phyloP scores from a whole-genome alignment of 805 yeast species.

The Candida vaughaniae region DNA sequence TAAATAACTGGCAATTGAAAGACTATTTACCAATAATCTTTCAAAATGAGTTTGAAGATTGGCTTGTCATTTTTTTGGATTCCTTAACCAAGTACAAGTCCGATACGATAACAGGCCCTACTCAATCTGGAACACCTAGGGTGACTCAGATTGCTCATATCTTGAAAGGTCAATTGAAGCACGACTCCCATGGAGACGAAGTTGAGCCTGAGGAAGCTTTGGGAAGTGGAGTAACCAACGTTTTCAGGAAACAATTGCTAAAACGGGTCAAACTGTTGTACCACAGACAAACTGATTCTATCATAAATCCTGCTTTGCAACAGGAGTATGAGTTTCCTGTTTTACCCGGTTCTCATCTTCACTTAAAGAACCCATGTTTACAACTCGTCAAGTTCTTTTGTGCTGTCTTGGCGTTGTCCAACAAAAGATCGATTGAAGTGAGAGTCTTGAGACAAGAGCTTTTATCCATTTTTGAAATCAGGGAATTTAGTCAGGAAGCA shows the following conservation, averaged over 20 bases:
- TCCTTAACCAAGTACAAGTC: constrained; percentile 58
- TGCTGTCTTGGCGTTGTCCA: constrained; percentile 69
- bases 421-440: constrained; percentile 65
- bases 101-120: constrained; percentile 34
- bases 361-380: constrained; percentile 66
- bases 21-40: constrained; percentile 70
- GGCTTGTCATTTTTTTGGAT: constrained; percentile 78
- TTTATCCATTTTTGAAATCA: constrained; percentile 68
- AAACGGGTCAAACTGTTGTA: constrained; percentile 65
- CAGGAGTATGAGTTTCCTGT: constrained; percentile 71
- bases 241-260: constrained; percentile 61
- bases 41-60: constrained; percentile 82
- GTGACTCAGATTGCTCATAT: constrained; percentile 65
- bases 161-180: constrained; percentile 42
- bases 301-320: constrained; percentile 60
- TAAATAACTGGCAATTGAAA: constrained; percentile 75
- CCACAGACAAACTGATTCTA: constrained; percentile 70
- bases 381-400: constrained; percentile 76
- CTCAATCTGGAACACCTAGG: constrained; percentile 50
- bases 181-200: constrained; percentile 31
- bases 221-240: constrained; percentile 48
- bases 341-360: constrained; percentile 70
- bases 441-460: constrained; percentile 74
- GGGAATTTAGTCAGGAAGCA: constrained; percentile 80
- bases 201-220: constrained; percentile 24